Evolutionary conservation across 2,329 filamentous ascomycete genomes (phyloP), one percentile per base, ranked within the genome.

Genomic region (Clonostachys chloroleuca): DNA sequence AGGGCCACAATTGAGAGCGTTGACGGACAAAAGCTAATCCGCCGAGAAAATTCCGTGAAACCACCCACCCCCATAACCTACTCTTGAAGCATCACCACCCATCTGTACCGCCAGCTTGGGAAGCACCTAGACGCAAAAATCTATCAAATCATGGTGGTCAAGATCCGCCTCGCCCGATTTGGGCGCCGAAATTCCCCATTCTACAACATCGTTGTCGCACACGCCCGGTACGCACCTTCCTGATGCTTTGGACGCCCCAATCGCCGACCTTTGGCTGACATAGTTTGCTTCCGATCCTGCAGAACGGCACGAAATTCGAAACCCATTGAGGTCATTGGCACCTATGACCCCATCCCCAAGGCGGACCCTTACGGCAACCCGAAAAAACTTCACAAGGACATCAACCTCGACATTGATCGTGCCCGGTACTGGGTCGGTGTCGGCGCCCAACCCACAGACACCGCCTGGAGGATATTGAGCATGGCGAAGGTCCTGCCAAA

Each of bases 361-460:
- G 65, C 72, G 24, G 77, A 84, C 54, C 75, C 80, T 2, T 78
- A 81, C 58, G 88, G 71, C 59, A 65, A 61, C 55, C 77, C 78
- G n/a, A 81, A 83, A 16, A 81, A 83, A 49, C 79, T 88, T 47
- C 89, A 87, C 74, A 99, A 99, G 70, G 92, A 97, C 56, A 88
- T 99, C 63, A 85, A 89, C 60, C 78, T 99, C 13, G 94, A 99
- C 67, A 73, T 80, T 8, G 74, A 81, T 54, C 78, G 94, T 50
- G 88, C 92, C 48, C 86, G 87, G 67, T 99, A 99, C 73, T 99
- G 94, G 94, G 78, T 99, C 35, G 94, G 94, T 64, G 92, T 97
- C 5, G 94, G 94, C 1, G 94, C 94, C 47, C 94, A 99, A 71
- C 94, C 94, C 10, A 92, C 87, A 52, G 89, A 96, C 56, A 84